Conservation (phyloP, 2,329 filamentous ascomycete genomes). For the Fusarium algeriense region DNA sequence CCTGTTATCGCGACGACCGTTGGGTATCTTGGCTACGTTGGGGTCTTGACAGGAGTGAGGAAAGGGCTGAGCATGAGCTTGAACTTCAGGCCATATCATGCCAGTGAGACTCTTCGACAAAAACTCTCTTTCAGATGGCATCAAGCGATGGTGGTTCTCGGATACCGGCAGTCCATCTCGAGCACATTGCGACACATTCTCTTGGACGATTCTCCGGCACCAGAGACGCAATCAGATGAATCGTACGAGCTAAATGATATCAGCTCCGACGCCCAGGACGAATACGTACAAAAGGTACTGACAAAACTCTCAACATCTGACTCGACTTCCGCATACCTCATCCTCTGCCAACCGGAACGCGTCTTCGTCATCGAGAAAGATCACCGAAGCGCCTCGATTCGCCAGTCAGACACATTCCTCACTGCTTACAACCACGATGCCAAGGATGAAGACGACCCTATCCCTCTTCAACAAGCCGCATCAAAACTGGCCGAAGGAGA, state of each 20-base stretch:
- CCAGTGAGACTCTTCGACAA: constrained; percentile 26
- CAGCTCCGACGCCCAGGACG: background rate
- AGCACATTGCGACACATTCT: constrained; percentile 45
- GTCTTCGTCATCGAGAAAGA: constrained; percentile 49
- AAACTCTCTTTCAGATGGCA: constrained; percentile 45
- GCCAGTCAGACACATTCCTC: constrained; percentile 40
- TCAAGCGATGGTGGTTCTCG: constrained; percentile 47
- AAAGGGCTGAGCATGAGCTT: constrained; percentile 60
- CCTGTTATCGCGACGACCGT: constrained; percentile 59
- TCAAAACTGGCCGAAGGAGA: constrained; percentile 9
- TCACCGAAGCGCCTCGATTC: constrained; percentile 35
- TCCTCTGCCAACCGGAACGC: constrained; percentile 45
- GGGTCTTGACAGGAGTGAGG: constrained; percentile 62
- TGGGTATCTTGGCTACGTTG: constrained; percentile 64
- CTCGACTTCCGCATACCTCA: constrained; percentile 49
- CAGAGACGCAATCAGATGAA: fast-evolving
- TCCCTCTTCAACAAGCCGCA: constrained; percentile 15
- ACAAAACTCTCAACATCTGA: constrained; percentile 18
- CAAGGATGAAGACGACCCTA: constrained; percentile 40
- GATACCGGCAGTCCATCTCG: constrained; percentile 42
- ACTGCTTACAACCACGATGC: constrained; percentile 48
- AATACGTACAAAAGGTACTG: constrained; percentile 31
- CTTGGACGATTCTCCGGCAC: constrained; percentile 1
- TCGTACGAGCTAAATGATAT: background rate
- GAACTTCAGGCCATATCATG: constrained; percentile 58